These are phyloP conservation scores for Boletus barrowsii DNA, from an alignment of 768 basidiomycete species.

Conservation along the genomic window DNA sequence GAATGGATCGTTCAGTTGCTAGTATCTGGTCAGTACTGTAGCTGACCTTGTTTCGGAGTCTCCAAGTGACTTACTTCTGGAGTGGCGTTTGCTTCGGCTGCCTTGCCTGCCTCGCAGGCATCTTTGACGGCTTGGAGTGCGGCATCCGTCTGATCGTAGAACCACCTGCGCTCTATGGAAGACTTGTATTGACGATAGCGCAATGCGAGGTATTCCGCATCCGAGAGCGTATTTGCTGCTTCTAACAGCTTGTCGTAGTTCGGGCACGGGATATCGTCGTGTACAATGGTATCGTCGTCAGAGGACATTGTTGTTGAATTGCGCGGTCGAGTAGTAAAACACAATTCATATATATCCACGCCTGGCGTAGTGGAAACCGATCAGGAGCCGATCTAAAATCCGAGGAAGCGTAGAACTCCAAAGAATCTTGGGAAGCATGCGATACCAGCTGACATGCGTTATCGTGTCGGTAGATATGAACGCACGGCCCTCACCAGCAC, in stretches of 20 bases:
- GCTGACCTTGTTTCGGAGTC: neutral
- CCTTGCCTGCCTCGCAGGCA: neutral
- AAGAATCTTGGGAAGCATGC: neutral
- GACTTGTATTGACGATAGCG: neutral
- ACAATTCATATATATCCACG: neutral
- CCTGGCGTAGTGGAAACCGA: neutral
- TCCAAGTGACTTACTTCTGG: neutral
- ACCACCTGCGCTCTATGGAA: neutral
- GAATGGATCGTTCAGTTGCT: neutral
- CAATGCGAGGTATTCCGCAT: neutral
- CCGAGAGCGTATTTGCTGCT: neutral
- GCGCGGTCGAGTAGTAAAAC: neutral
- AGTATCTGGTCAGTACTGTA: neutral
- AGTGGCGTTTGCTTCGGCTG: neutral
- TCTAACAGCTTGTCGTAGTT: neutral
- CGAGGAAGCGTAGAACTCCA: no score
- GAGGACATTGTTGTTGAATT: neutral
- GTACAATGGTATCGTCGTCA: conserved; percentile 1
- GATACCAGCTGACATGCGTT: neutral
- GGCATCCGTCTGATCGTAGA: neutral
- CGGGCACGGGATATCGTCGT: neutral
- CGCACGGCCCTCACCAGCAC: no score
- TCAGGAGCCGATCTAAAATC: no score
- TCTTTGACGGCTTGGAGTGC: neutral
- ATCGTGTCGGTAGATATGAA: no score